These are phyloP conservation scores for Paecilomyces variotii DNA, from an alignment of 2,329 filamentous ascomycete species.

Conservation along the genomic window DNA sequence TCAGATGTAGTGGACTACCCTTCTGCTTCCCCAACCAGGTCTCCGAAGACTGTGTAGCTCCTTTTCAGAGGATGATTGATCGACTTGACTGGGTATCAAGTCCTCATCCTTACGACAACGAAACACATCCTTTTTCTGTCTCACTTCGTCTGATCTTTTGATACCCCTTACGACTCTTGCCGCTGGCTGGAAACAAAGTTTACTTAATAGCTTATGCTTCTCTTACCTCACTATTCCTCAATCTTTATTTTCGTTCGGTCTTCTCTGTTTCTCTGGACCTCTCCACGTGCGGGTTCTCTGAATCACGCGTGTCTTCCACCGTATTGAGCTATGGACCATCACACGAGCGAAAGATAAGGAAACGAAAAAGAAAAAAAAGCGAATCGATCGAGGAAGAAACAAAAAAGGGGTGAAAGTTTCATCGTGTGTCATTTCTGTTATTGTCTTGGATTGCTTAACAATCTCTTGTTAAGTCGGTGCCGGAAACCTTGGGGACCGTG, in stretches of 20 bases:
- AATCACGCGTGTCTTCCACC: not conserved
- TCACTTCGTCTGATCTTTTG: constrained; percentile 20
- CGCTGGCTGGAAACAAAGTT: constrained; percentile 22
- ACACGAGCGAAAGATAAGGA: not conserved
- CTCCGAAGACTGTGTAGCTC: constrained; percentile 25
- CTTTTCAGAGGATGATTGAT: not conserved
- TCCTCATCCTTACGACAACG: constrained; percentile 4
- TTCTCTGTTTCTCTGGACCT: not conserved
- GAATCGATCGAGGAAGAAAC: not conserved
- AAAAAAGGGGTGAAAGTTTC: constrained; percentile 1
- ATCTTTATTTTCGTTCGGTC: not conserved
- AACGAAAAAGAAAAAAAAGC: not conserved
- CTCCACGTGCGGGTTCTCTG: not conserved
- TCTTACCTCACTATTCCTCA: not conserved
- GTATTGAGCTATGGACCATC: not conserved
- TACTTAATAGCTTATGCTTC: constrained; percentile 1
- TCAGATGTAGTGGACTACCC: constrained; percentile 46
- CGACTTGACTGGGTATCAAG: not conserved
- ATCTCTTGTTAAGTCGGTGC: constrained; percentile 2
- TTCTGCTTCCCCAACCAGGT: constrained; percentile 22
- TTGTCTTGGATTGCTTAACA: constrained; percentile 1
- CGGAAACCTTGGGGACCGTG: constrained; percentile 6
- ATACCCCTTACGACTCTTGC: constrained; percentile 31
- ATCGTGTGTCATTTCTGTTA: not conserved
- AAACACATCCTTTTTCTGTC: constrained; percentile 12